Conservation (phyloP, 495 filamentous ascomycete genomes). For the Tuber magnatum region DNA sequence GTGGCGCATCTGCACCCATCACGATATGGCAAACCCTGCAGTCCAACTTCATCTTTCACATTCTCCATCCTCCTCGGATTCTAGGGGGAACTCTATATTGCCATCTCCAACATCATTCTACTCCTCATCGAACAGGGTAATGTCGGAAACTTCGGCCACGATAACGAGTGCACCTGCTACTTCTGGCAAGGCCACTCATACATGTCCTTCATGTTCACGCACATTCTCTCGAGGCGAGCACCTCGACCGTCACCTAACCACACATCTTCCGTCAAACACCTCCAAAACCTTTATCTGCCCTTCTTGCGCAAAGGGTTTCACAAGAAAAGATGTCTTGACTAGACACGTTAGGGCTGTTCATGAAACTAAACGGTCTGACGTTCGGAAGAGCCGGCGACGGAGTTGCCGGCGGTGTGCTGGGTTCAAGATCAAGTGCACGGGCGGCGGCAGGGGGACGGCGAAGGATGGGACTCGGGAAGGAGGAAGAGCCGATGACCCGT, state of each 20-base stretch:
- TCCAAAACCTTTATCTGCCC: slow-evolving; percentile 40
- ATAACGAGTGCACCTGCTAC: slow-evolving; percentile 10
- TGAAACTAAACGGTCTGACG: slow-evolving; percentile 38
- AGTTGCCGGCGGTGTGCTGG: slow-evolving; percentile 39
- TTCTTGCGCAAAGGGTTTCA: slow-evolving; percentile 40
- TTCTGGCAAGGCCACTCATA: slow-evolving; percentile 33
- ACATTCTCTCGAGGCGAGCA: slow-evolving; percentile 40
- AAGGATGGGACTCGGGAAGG: slow-evolving; percentile 36
- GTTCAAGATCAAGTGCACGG: slow-evolving; percentile 41
- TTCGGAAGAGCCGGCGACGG: slow-evolving; percentile 38
- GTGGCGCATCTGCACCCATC: background rate
- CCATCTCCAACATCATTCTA: slow-evolving; percentile 31
- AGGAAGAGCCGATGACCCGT: slow-evolving; percentile 36
- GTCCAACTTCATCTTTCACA: slow-evolving; percentile 22
- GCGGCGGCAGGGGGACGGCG: slow-evolving; percentile 30
- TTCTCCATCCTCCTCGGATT: slow-evolving; percentile 21
- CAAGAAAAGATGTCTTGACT: slow-evolving; percentile 40
- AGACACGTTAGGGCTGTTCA: slow-evolving; percentile 40
- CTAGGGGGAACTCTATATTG: slow-evolving; percentile 20
- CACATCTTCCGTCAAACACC: slow-evolving; percentile 38
- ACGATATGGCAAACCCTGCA: slow-evolving; percentile 22
- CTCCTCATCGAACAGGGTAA: slow-evolving; percentile 18
- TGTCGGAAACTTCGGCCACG: slow-evolving; percentile 11
- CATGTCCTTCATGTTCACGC: slow-evolving; percentile 39
- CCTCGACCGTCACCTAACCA: slow-evolving; percentile 39